Conservation (phyloP, 2,329 filamentous ascomycete genomes). For the Aotearoamyces nothofagi region DNA sequence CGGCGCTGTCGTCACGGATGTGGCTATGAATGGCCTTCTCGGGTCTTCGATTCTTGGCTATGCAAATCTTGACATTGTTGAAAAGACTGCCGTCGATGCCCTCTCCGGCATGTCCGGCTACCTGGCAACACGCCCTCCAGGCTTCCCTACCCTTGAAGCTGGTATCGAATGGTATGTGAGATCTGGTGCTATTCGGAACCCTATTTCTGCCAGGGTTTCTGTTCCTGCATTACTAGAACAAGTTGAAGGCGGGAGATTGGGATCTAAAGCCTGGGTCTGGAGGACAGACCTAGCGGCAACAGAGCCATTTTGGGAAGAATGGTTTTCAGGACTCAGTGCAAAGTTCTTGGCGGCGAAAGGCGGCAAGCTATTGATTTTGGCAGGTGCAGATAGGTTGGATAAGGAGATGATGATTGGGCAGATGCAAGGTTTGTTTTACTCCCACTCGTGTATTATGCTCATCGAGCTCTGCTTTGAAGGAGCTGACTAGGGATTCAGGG, state of each 20-base stretch:
- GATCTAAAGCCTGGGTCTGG: constrained; percentile 51
- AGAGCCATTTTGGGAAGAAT: constrained; percentile 84
- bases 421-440: constrained; percentile 61
- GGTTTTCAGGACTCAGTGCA: constrained; percentile 76
- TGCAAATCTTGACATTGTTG: constrained; percentile 86
- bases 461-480: too few species aligned
- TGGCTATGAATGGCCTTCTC: constrained; percentile 53
- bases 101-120: constrained; percentile 90
- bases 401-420: constrained; percentile 90
- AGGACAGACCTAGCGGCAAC: constrained; percentile 71
- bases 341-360: constrained; percentile 75
- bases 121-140: constrained; percentile 62
- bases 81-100: constrained; percentile 90
- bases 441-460: too few species aligned
- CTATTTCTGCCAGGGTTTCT: constrained; percentile 68
- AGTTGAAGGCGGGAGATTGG: constrained; percentile 17
- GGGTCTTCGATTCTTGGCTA: constrained; percentile 64
- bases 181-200: constrained; percentile 73
- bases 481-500: constrained; percentile 31
- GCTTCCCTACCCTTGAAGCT: constrained; percentile 62
- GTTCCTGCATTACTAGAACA: constrained; percentile 64
- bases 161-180: constrained; percentile 92
- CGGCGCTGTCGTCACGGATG: constrained; percentile 76
- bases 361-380: constrained; percentile 72
- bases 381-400: constrained; percentile 79